A percentile compares a stretch with the other conserved stretches of the same genome.
Evolutionary conservation across 495 filamentous ascomycete species (phyloP).

Genomic region (Penicillium alfredii): DNA sequence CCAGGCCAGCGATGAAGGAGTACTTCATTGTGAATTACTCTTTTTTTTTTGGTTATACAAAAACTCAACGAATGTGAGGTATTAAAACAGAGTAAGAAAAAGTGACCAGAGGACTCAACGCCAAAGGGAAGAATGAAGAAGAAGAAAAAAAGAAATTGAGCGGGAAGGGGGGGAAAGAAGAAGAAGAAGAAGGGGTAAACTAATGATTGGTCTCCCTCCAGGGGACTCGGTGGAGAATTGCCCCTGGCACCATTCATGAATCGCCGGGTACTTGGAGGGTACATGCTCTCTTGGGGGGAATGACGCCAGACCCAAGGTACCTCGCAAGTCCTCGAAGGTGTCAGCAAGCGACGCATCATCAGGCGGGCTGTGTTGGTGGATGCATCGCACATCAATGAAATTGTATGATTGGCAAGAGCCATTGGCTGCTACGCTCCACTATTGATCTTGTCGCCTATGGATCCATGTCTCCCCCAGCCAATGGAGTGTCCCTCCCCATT

Average conservation of each 20-base stretch:
- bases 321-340: neutral
- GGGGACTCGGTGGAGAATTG: too few species aligned
- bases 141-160: slow-evolving; percentile 8
- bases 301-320: too few species aligned
- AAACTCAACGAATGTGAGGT: slow-evolving; percentile 9
- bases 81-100: slow-evolving; percentile 6
- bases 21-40: slow-evolving; percentile 43
- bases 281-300: too few species aligned
- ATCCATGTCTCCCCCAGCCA: too few species aligned
- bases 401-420: slow-evolving; percentile 1
- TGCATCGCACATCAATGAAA: slow-evolving; percentile 12
- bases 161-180: slow-evolving; percentile 15
- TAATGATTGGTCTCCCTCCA: slow-evolving; percentile 1
- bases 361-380: slow-evolving; percentile 18
- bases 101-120: slow-evolving; percentile 14
- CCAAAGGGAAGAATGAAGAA: slow-evolving; percentile 4
- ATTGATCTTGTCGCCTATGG: neutral
- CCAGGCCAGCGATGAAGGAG: slow-evolving; percentile 44
- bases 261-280: slow-evolving; percentile 1
- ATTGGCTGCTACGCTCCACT: slow-evolving; percentile 1
- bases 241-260: neutral
- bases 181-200: slow-evolving; percentile 10
- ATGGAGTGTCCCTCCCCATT: too few species aligned
- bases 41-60: too few species aligned
- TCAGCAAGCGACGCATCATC: slow-evolving; percentile 17